Evolutionary conservation across 345 rosid species (phyloP).

Genomic region (Tarenaya hassleriana): DNA sequence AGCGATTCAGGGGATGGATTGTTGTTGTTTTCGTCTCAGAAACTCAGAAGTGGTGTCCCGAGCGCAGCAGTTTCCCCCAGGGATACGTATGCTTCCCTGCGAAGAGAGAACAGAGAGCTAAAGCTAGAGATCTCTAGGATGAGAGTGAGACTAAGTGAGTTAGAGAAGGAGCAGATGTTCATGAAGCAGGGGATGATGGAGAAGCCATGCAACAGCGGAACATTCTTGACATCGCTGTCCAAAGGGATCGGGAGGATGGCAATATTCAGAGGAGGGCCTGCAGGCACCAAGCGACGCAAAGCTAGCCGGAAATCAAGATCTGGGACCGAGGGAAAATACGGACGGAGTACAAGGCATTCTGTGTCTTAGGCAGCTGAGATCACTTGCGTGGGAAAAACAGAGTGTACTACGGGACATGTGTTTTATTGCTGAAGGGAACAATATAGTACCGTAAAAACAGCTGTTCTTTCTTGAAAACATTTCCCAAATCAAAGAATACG

Average conservation of each 20-base stretch:
- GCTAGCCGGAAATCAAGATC: slow-evolving; percentile 41
- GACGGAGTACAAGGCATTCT: slow-evolving; percentile 49
- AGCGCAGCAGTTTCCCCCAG: slow-evolving; percentile 98
- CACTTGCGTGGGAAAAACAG: no score
- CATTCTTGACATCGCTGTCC: slow-evolving; percentile 60
- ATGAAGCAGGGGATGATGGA: slow-evolving; percentile 84
- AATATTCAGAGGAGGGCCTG: slow-evolving; percentile 48
- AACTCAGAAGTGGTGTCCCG: slow-evolving; percentile 66
- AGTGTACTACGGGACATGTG: no score
- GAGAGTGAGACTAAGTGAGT: slow-evolving; percentile 96
- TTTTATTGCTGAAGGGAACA: no score
- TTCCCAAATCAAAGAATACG: no score
- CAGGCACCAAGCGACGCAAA: slow-evolving; percentile 47
- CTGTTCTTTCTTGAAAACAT: no score
- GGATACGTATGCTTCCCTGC: slow-evolving; percentile 88
- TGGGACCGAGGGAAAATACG: slow-evolving; percentile 43
- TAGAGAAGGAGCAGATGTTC: slow-evolving; percentile 83
- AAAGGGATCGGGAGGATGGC: slow-evolving; percentile 71
- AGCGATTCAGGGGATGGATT: slow-evolving; percentile 66
- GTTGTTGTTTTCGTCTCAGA: slow-evolving; percentile 40
- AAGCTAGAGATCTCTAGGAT: slow-evolving; percentile 96
- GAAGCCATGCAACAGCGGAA: slow-evolving; percentile 60
- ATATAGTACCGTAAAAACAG: no score
- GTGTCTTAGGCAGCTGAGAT: slow-evolving; percentile 29
- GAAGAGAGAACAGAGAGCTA: slow-evolving; percentile 92